A percentile compares a stretch with the other conserved stretches of the same genome.
Conservation (phyloP, 352 stramenopile genomes). For the Lagenidium giganteum region DNA sequence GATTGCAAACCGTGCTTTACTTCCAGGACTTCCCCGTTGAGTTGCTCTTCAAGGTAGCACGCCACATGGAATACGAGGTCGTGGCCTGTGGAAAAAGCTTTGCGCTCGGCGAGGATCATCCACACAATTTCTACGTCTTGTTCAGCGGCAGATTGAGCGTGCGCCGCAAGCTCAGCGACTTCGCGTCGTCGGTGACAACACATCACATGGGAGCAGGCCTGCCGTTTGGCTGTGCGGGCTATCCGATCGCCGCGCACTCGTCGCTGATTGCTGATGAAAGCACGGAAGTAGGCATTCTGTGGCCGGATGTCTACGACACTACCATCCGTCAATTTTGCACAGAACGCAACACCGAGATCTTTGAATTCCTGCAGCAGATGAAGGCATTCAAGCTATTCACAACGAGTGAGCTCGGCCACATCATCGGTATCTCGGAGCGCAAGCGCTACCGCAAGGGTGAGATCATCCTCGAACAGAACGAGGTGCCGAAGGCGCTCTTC, state of each 20-base stretch:
- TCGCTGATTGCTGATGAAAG: constrained; percentile 47
- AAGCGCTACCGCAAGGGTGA: constrained; percentile 50
- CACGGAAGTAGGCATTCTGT: constrained; percentile 45
- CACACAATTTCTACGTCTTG: constrained; percentile 49
- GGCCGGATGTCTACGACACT: constrained; percentile 34
- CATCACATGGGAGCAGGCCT: constrained; percentile 37
- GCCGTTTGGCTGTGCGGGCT: constrained; percentile 40
- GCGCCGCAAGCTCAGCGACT: constrained; percentile 36
- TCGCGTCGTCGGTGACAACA: constrained; percentile 39
- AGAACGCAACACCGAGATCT: constrained; percentile 42
- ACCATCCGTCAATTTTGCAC: constrained; percentile 36
- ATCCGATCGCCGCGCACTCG: constrained; percentile 31
- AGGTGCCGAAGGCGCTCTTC: constrained; percentile 32
- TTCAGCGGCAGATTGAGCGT: constrained; percentile 37
- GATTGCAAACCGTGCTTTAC: constrained; percentile 39
- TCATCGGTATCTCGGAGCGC: constrained; percentile 51
- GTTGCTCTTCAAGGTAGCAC: constrained; percentile 24
- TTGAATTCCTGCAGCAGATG: constrained; percentile 46
- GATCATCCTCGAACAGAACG: constrained; percentile 38
- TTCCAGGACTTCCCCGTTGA: constrained; percentile 44
- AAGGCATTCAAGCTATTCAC: constrained; percentile 38
- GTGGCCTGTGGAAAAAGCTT: constrained; percentile 44
- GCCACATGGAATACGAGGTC: constrained; percentile 47
- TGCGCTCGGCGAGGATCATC: constrained; percentile 29
- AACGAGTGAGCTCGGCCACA: constrained; percentile 43